Percentiles rank a stretch among this genome's conserved stretches.
These are phyloP conservation scores for Daedaleopsis sinensis DNA, from an alignment of 768 basidiomycete genomes.

Conservation along the genomic window DNA sequence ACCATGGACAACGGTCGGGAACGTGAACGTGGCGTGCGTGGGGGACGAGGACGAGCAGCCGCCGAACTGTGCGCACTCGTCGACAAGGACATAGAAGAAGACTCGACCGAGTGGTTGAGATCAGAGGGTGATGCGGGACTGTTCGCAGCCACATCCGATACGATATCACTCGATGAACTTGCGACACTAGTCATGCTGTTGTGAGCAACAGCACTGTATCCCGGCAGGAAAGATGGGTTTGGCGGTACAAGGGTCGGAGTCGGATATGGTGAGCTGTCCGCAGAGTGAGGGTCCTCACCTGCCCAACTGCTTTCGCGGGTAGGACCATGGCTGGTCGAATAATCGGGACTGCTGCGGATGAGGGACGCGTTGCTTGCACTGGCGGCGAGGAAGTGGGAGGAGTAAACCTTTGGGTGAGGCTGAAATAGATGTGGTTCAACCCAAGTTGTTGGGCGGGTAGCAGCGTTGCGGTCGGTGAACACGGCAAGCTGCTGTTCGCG, in stretches of 20 bases:
- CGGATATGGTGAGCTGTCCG: slow-evolving; percentile 22
- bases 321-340: slow-evolving; percentile 4
- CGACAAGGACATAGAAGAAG: slow-evolving; percentile 20
- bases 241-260: slow-evolving; percentile 18
- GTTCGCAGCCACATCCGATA: slow-evolving; percentile 1
- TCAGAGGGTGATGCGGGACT: slow-evolving; percentile 17
- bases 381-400: slow-evolving; percentile 15
- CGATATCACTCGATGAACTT: slow-evolving; percentile 12
- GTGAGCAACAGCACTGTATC: slow-evolving; percentile 14
- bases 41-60: slow-evolving; percentile 18
- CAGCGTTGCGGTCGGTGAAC: slow-evolving; percentile 34
- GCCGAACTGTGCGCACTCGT: slow-evolving; percentile 15
- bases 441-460: slow-evolving; percentile 25
- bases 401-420: not conserved
- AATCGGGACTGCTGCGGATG: slow-evolving; percentile 17
- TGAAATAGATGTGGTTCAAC: slow-evolving; percentile 24
- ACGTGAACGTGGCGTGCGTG: slow-evolving; percentile 24
- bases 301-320: slow-evolving; percentile 22
- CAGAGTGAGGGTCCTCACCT: slow-evolving; percentile 21
- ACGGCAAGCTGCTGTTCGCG: slow-evolving; percentile 53
- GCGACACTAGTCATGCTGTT: slow-evolving; percentile 22
- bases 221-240: slow-evolving; percentile 23
- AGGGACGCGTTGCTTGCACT: slow-evolving; percentile 27
- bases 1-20: slow-evolving; percentile 42
- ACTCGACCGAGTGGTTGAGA: slow-evolving; percentile 22